Evolutionary conservation across 2,329 filamentous ascomycete genomes (phyloP), one percentile per base, ranked within the genome.

Genomic region (Aspergillus chevalieri): DNA sequence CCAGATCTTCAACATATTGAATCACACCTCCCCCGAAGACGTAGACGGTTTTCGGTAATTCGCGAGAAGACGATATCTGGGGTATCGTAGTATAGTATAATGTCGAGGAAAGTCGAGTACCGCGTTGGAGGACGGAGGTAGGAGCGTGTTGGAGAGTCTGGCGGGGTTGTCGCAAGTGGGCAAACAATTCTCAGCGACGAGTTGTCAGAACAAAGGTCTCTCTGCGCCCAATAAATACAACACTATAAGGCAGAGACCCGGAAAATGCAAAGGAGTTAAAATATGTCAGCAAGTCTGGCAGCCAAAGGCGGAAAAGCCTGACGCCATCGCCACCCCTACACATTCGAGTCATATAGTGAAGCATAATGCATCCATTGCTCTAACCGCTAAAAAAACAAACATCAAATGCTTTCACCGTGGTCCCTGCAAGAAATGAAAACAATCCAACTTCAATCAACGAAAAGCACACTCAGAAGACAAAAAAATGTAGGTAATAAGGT

Each of bases 1-100:
- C 93, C 92, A 97, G 78, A 97, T 96, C 78, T 97, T 97, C 79
- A 96, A 81, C 93, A 97, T 97, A 67, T 77, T 91, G 58, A 63
- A 57, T 54, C 52, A 58, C 54, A 30, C 57, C 52, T 56, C 19
- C 19, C 17, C 1, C 38, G 6, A 9, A 10, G 26, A 22, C 26
- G 3, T 30, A 12, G 26, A 30, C 10, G 12, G 26, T 12, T 12
- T 30, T 12, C 10, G 8, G 4, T 30, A 30, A 30, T 30, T 12
- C 10, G 10, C 26, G 26, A 12, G 10, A 30, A 30, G 26, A 30
- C 10, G 8, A 5, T 30, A 30, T 12, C 26, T 30, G 4, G 2
- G 26, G 4, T 30, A 4, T 30, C 12, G 26, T 12, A 12, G 26
- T 30, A 30, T 30, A 1, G 26, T 30, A 30, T 12, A 30, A 4